Base-by-base conservation (phyloP, 352 stramenopile genomes). In the Phytophthora litchii region DNA sequence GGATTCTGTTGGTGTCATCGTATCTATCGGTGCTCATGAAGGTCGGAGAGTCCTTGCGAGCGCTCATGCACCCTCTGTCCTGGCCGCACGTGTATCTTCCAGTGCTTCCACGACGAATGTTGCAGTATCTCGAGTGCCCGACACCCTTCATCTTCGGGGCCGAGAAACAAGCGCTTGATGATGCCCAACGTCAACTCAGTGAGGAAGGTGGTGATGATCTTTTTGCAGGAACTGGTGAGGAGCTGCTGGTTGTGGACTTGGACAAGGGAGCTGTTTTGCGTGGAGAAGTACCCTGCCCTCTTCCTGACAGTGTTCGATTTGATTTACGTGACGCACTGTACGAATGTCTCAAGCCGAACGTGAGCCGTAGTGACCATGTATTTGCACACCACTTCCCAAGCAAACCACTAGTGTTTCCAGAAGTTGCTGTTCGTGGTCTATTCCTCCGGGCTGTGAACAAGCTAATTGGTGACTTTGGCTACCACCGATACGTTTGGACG, bases 51-150 rank as follows among this genome's bases (percentile, higher is more conserved):
- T 83, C 86, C 0, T 60, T 95, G 25, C 83, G 83, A 43, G 72
- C 84, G 20, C 76, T 97, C n/a, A 86, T 96, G 76, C 89, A 89
- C 31, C 89, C 89, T 4, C 56, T 97, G 14, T 67, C 84, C 14
- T 97, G 89, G 89, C 86, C 88, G 20, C 89, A 97, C 49, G 83
- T 95, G 37, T 97, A 95, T 60, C 61, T 92, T 6, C 88, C 85
- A 0, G 74, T 96, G 35, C 70, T 96, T 21, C 88, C 88, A 3
- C 76, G 71, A 7, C 70, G 77, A 46, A 89, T 95, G 80, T 67
- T 93, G 14, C 81, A 91, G 67, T 94, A 91, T 48, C 72, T 95
- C 14, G 83, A 95, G 47, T 95, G 86, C 45, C 86, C 86, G 3
- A 95, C 86, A 1, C 86, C 86, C 14, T 95, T 92, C 58, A 88